phyloP scores from a whole-genome alignment of 495 filamentous ascomycete species.

The Hamigera avellanea region DNA sequence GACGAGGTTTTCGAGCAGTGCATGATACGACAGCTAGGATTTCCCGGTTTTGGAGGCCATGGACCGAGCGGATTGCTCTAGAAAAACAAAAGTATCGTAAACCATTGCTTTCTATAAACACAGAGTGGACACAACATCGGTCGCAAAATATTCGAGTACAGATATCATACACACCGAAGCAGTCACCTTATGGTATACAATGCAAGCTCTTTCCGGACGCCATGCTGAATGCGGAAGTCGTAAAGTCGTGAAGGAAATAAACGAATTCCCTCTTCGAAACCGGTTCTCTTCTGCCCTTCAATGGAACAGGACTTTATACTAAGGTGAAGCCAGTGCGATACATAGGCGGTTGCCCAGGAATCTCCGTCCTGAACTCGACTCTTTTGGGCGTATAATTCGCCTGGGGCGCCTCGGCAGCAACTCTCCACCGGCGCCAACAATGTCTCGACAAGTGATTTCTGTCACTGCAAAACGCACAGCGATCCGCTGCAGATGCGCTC shows the following conservation, averaged over 20 bases:
- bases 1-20: slow-evolving; percentile 7
- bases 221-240: slow-evolving; percentile 1
- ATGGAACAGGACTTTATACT: slow-evolving; percentile 2
- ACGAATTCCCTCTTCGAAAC: background rate
- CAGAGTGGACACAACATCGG: background rate
- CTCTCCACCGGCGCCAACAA: slow-evolving; percentile 18
- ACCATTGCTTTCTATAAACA: background rate
- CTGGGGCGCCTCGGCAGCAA: slow-evolving; percentile 14
- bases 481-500: slow-evolving; percentile 1
- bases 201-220: background rate
- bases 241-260: slow-evolving; percentile 1
- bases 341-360: slow-evolving; percentile 12
- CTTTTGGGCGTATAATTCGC: slow-evolving; percentile 13
- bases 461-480: slow-evolving; percentile 16
- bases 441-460: slow-evolving; percentile 8
- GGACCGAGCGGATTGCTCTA: slow-evolving; percentile 9
- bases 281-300: too few species aligned
- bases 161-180: too few species aligned
- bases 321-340: slow-evolving; percentile 15
- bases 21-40: slow-evolving; percentile 9
- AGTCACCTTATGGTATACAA: background rate
- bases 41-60: slow-evolving; percentile 13
- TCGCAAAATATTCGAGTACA: too few species aligned
- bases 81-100: background rate
- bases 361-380: slow-evolving; percentile 11